Evolutionary conservation across 768 basidiomycete genomes (phyloP), one percentile per base, ranked within the genome.

Genomic region (Phlebiopsis flavidoalba): DNA sequence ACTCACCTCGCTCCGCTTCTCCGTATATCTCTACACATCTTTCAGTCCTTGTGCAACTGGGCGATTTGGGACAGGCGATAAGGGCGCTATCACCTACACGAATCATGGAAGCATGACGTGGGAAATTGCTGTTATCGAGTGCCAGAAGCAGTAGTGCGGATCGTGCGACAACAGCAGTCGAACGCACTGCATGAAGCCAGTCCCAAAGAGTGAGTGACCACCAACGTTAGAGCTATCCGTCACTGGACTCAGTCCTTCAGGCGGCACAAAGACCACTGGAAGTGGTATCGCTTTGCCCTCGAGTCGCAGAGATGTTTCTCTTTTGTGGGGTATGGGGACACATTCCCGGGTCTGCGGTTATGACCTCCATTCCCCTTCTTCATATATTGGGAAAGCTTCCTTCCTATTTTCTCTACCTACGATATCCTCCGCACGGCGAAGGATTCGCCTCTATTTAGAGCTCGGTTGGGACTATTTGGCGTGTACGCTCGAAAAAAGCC

Each of bases 41-140:
- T 91, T 91, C 70, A 91, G 87, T n/a, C n/a, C 74, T 88, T 91
- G n/a, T 64, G 82, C 80, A 40, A n/a, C n/a, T 92, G 90, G 90
- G 84, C 88, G 8, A 78, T 91, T 40, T 92, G 88, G 88, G 90
- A n/a, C n/a, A 92, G 69, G 90, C 89, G 4, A 79, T 87, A 21
- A 77, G 87, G n/a, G 59, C 83, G 90, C n/a, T 89, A 88, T 67
- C 83, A 86, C n/a, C n/a, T n/a, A n/a, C 65, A 73, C 78, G 40
- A 85, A 84, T n/a, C 43, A 74, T 90, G 57, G n/a, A 91, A 92
- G 71, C 87, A 89, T 62, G 84, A 88, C 59, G 75, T 92, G 31
- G n/a, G 81, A 91, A 70, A 89, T 92, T 63, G 89, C 90, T 14
- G 76, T 92, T 59, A 91, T 92, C 67, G 89, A 91, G n/a, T 74